A percentile compares a stretch with the other conserved stretches of the same genome.
These are phyloP conservation scores for Citrus cavaleriei DNA, from an alignment of 345 rosid species.

Conservation along the genomic window DNA sequence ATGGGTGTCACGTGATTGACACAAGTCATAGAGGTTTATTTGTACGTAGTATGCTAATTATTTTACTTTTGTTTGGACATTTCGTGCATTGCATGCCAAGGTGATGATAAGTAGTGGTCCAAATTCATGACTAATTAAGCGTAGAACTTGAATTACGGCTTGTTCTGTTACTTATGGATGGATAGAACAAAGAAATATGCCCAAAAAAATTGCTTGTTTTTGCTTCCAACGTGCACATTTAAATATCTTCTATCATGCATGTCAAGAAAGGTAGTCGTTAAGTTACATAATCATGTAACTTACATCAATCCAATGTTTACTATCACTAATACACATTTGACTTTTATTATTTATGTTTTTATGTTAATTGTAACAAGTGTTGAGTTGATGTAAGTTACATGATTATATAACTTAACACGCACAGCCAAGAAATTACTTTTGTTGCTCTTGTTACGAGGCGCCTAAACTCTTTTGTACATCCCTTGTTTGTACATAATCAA, in stretches of 20 bases:
- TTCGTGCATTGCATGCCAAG: background rate
- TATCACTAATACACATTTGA: too few species aligned
- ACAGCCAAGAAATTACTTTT: background rate
- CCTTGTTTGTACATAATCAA: background rate
- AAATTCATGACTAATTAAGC: background rate
- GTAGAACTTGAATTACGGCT: background rate
- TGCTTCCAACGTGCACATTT: background rate
- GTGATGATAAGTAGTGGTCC: background rate
- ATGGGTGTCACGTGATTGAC: background rate
- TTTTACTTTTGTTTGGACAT: background rate
- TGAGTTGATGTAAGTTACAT: too few species aligned
- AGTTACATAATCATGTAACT: too few species aligned
- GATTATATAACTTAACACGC: too few species aligned
- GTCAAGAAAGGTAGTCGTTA: too few species aligned
- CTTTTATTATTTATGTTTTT: too few species aligned
- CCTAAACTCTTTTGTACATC: background rate
- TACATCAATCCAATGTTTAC: too few species aligned
- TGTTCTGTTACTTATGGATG: background rate
- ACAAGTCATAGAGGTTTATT: background rate
- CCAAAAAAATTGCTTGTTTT: background rate
- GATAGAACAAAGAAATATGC: background rate
- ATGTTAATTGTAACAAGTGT: too few species aligned
- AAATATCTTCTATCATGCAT: background rate
- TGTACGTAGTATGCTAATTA: background rate
- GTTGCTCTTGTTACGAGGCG: background rate